Evolutionary conservation across 1,139 yeast species (phyloP).

Genomic region (Yamadazyma diddensiae): DNA sequence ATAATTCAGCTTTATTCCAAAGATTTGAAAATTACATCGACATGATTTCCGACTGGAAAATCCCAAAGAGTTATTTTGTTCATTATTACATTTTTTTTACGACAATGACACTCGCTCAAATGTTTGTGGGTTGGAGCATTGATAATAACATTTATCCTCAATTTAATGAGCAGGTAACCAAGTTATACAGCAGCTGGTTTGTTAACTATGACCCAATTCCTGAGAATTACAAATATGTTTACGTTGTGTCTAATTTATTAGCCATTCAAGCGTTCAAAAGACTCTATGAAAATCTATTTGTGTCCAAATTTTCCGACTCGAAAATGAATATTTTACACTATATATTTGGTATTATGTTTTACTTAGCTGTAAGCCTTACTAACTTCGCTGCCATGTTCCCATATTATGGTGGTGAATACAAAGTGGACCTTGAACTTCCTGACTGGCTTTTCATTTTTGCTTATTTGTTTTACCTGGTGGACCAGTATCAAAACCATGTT

Average conservation of each 20-base stretch:
- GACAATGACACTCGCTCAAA: constrained; percentile 7
- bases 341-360: constrained; percentile 68
- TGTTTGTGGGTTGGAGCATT: constrained; percentile 10
- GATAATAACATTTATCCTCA: constrained; percentile 8
- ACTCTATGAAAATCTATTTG: constrained; percentile 52
- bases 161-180: constrained; percentile 4
- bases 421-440: constrained; percentile 8
- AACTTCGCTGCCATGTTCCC: constrained; percentile 18
- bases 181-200: constrained; percentile 9
- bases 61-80: constrained; percentile 47
- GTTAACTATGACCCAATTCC: constrained; percentile 8
- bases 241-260: constrained; percentile 18
- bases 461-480: constrained; percentile 45
- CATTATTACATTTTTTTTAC: constrained; percentile 45
- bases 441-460: constrained; percentile 20
- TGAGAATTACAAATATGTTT: constrained; percentile 14
- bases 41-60: constrained; percentile 22
- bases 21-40: constrained; percentile 1
- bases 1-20: background rate
- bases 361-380: constrained; percentile 33
- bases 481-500: constrained; percentile 59
- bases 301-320: constrained; percentile 49
- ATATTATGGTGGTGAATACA: constrained; percentile 8
- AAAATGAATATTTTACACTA: constrained; percentile 77
- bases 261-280: constrained; percentile 65